phyloP scores from a whole-genome alignment of 371 early-diverging fungal species.

The Zychaea mexicana region DNA sequence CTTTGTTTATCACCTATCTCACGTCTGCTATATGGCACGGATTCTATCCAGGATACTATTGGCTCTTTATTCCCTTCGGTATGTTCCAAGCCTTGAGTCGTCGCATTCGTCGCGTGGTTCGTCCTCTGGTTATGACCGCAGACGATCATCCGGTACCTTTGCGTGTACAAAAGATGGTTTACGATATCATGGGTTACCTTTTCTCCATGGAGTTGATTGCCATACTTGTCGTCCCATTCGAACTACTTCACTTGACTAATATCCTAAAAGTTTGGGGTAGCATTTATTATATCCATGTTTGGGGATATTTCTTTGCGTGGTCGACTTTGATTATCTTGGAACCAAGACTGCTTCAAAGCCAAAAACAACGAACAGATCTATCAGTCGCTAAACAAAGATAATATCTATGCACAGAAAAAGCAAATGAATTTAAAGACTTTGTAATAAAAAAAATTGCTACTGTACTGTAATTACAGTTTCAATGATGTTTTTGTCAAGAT shows the following conservation, averaged over 20 bases:
- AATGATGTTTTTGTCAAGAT: no score
- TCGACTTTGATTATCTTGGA: constrained; percentile 14
- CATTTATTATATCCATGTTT: constrained; percentile 58
- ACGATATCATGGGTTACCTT: constrained; percentile 72
- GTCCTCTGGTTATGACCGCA: constrained; percentile 61
- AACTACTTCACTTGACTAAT: constrained; percentile 57
- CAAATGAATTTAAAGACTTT: neutral
- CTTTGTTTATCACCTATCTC: constrained; percentile 71
- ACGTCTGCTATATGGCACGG: constrained; percentile 95
- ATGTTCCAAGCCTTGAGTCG: constrained; percentile 28
- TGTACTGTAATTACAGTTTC: no score
- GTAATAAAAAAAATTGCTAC: neutral
- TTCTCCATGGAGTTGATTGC: constrained; percentile 68
- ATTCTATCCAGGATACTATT: constrained; percentile 88
- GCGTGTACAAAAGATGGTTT: constrained; percentile 36
- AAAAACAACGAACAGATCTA: constrained; percentile 11
- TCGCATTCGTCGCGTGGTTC: constrained; percentile 65
- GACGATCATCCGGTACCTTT: constrained; percentile 35
- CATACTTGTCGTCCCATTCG: constrained; percentile 73
- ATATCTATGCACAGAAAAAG: no score
- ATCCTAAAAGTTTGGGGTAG: constrained; percentile 63
- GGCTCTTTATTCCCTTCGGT: constrained; percentile 29
- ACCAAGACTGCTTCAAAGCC: constrained; percentile 11
- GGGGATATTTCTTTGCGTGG: constrained; percentile 35
- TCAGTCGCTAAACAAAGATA: neutral